Base-by-base conservation (phyloP, 192 early-diverging fungal genomes). In the Podila minutissima region DNA sequence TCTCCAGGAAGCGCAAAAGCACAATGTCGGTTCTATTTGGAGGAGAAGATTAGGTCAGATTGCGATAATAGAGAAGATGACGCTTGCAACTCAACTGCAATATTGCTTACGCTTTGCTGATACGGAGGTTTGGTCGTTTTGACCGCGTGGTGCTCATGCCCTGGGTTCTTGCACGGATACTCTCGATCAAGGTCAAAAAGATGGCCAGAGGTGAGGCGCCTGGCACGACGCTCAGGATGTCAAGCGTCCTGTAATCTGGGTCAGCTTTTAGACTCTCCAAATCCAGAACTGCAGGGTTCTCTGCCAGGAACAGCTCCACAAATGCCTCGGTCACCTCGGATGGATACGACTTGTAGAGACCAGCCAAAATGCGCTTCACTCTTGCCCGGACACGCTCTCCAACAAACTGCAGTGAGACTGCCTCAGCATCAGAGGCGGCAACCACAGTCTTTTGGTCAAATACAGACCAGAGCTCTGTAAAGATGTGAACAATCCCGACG, bases 281-380 rank as follows among this genome's bases (percentile, higher is more conserved):
- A 68, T 89, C 88, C 49, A 87, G 51, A 4, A 69, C 79, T 48
- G 46, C 61, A 12, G 88, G 86, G 62, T 90, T 89, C 24, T 89
- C 89, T 2, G 88, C 83, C 65, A 90, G 88, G 81, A 91, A 94
- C 17, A 94, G 79, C 49, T 93, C 93, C 15, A 90, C 82, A 64
- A 90, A 84, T 0, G 86, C 85, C 68, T 93, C 92, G 15, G 93
- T 74, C 6, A 91, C 75, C 66, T 94, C 89, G 1, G 83, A 70
- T 20, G 86, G 85, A 46, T 87, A 82, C 20, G 82, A 72, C 31
- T 86, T 84, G 71, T 89, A 89, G 10, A 92, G 69, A 17, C 79
- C 82, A 41, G 88, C 84, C 28, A 94, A 70, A 24, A 91, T 83
- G 10, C 69, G 77, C 22, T 87, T 86, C 0, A 93, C 74, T 31